Percentiles rank a stretch among this genome's conserved stretches.
These are phyloP conservation scores for Penicillium brasilianum DNA, from an alignment of 2,329 filamentous ascomycete species.

Conservation along the genomic window DNA sequence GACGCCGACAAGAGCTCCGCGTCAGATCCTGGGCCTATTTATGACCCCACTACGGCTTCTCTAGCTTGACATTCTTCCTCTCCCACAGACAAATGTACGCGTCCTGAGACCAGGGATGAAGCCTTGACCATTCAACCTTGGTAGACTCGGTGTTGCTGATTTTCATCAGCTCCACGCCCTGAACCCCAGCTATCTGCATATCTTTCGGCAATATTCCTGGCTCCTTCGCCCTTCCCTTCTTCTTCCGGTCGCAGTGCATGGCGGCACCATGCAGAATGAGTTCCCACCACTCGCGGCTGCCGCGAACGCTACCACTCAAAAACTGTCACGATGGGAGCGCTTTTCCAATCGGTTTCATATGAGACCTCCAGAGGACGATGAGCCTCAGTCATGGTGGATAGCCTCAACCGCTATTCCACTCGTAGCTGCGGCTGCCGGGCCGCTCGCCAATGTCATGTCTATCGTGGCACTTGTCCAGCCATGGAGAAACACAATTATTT, in stretches of 20 bases:
- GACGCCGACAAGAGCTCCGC: background rate
- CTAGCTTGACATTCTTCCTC: constrained; percentile 12
- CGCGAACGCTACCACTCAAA: constrained; percentile 2
- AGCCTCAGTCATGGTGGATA: constrained; percentile 56
- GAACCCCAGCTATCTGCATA: background rate
- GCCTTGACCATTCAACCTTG: constrained; percentile 1
- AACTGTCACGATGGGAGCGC: constrained; percentile 24
- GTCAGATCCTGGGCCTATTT: background rate
- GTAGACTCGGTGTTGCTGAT: background rate
- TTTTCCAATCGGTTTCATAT: constrained; percentile 37
- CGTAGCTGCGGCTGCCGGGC: constrained; percentile 81
- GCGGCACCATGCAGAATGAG: constrained; percentile 26
- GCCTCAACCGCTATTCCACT: constrained; percentile 68
- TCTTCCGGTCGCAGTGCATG: constrained; percentile 1
- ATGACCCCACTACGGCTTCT: background rate
- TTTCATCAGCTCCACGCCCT: background rate
- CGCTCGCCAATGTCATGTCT: constrained; percentile 84
- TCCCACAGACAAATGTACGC: constrained; percentile 2
- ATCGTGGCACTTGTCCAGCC: constrained; percentile 82
- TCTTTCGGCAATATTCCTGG: background rate
- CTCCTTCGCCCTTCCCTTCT: background rate
- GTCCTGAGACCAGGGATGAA: constrained; percentile 2
- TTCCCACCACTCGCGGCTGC: constrained; percentile 9
- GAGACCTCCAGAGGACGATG: constrained; percentile 49
- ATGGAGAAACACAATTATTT: constrained; percentile 67